Conservation (phyloP, 805 yeast species). For the Candida nemodendra region DNA sequence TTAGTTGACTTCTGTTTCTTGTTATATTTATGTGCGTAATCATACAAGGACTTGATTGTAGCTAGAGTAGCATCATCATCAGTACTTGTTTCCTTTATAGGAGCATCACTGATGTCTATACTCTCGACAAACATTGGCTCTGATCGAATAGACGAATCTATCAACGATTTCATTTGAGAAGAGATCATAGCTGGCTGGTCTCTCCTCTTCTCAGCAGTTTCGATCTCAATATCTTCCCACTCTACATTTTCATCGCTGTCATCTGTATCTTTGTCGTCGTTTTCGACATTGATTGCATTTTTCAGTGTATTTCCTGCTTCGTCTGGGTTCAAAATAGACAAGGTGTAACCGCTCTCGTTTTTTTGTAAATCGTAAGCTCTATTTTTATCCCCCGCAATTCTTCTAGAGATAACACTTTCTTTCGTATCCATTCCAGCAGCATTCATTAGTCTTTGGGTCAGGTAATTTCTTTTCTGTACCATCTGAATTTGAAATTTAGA, state of each 20-base stretch:
- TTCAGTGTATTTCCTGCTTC: conserved; percentile 39
- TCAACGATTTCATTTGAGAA: conserved; percentile 12
- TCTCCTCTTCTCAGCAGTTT: not conserved
- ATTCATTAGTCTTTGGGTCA: conserved; percentile 83
- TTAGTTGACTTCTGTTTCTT: conserved; percentile 7
- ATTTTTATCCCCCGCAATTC: conserved; percentile 84
- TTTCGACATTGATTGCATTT: conserved; percentile 52
- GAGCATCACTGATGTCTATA: conserved; percentile 1
- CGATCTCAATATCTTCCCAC: conserved; percentile 63
- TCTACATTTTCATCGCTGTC: conserved; percentile 50
- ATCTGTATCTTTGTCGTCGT: conserved; percentile 10
- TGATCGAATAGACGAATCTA: conserved; percentile 19
- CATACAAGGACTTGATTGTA: conserved; percentile 32
- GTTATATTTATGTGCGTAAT: conserved; percentile 30
- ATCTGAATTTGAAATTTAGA: conserved; percentile 90
- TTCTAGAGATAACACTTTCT: conserved; percentile 37
- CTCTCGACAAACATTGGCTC: conserved; percentile 20
- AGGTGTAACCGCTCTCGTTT: conserved; percentile 81
- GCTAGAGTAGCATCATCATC: conserved; percentile 26
- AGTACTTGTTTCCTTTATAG: not conserved
- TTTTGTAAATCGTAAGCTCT: conserved; percentile 71
- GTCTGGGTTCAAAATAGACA: conserved; percentile 50
- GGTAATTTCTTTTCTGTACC: conserved; percentile 87
- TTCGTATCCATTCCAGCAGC: conserved; percentile 75
- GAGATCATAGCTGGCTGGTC: not conserved